These are phyloP conservation scores for Trichoderma hamatum DNA, from an alignment of 2,329 filamentous ascomycete genomes.

Conservation along the genomic window DNA sequence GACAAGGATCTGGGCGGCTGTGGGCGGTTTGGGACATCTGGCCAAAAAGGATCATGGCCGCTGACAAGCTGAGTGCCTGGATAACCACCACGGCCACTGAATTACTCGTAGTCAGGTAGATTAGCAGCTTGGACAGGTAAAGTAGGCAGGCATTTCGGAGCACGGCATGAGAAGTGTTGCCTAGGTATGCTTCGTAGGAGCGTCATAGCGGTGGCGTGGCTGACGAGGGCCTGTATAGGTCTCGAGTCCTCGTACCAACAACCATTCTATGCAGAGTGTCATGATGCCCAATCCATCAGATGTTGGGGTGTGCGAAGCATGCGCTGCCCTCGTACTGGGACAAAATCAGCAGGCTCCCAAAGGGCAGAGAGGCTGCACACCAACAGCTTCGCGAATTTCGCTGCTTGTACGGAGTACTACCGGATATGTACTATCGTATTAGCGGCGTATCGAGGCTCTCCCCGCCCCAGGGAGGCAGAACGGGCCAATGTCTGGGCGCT, in stretches of 20 bases:
- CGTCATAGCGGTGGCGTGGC: not conserved
- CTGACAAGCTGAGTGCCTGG: not conserved
- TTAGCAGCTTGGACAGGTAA: not conserved
- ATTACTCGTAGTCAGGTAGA: not conserved
- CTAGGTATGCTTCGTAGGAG: not conserved
- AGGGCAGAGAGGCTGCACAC: not conserved
- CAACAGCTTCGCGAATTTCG: not conserved
- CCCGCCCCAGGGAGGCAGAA: not conserved
- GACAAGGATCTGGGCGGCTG: constrained; percentile 13
- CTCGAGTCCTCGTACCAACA: not conserved
- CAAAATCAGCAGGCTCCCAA: not conserved
- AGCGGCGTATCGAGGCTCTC: not conserved
- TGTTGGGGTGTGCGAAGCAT: not conserved
- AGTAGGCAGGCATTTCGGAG: not conserved
- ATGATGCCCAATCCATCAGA: not conserved
- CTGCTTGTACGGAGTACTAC: not conserved
- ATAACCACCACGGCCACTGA: not conserved
- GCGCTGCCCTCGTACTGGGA: constrained; percentile 11
- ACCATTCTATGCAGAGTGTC: not conserved
- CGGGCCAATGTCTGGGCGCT: not conserved
- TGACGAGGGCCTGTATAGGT: not conserved
- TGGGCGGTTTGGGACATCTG: constrained; percentile 13
- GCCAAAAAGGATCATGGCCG: not conserved
- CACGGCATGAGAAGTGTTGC: not conserved
- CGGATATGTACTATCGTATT: not conserved